Conservation (phyloP, 2,329 filamentous ascomycete genomes). For the Chaetomiaceae sp. region DNA sequence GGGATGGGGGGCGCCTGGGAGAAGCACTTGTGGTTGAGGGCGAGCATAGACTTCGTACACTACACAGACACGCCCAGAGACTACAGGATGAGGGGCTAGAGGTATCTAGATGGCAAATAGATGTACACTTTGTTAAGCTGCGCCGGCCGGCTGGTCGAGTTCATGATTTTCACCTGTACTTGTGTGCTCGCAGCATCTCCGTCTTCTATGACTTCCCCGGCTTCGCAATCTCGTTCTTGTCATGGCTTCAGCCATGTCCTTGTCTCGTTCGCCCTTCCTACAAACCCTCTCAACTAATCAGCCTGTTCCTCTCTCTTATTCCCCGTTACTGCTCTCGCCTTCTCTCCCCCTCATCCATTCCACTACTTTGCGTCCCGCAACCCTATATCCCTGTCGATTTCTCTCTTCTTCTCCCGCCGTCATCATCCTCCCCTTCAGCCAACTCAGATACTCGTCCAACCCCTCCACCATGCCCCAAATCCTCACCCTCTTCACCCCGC, state of each 20-base stretch:
- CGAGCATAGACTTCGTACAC: conserved; percentile 2
- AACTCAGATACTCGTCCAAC: conserved; percentile 37
- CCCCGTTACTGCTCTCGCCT: not conserved
- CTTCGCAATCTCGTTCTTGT: too few species aligned
- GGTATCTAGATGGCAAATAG: conserved; percentile 10
- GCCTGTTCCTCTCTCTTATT: too few species aligned
- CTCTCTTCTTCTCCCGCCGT: not conserved
- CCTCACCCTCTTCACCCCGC: conserved; percentile 33
- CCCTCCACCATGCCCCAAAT: conserved; percentile 35
- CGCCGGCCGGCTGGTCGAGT: not conserved
- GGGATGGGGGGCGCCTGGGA: not conserved
- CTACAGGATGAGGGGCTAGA: conserved; percentile 4
- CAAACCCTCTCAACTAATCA: not conserved
- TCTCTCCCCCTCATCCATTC: not conserved
- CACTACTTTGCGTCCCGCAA: too few species aligned
- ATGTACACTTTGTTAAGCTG: not conserved
- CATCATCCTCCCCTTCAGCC: conserved; percentile 35
- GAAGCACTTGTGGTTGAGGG: not conserved
- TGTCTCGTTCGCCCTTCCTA: too few species aligned
- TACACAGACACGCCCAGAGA: not conserved
- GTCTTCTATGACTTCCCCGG: too few species aligned
- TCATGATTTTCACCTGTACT: too few species aligned
- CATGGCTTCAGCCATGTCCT: too few species aligned
- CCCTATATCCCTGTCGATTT: not conserved
- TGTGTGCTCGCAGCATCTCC: too few species aligned